Evolutionary conservation across 768 basidiomycete species (phyloP).

Genomic region (Myochromella boudieri): DNA sequence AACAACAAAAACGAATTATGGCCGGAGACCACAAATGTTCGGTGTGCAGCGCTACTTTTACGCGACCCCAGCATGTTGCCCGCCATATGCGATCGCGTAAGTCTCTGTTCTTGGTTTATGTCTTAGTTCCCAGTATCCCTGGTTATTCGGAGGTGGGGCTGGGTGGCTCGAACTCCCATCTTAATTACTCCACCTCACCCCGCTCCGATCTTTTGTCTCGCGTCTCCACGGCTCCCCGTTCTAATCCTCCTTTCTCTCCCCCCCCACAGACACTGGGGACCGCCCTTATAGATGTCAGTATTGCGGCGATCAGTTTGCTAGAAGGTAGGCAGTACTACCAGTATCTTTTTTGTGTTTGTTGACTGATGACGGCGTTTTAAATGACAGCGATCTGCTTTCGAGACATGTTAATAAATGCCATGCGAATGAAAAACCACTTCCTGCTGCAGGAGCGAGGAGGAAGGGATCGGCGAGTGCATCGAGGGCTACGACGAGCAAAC

Average conservation of each 20-base stretch:
- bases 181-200: slow-evolving; percentile 23
- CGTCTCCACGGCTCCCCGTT: slow-evolving; percentile 13
- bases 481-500: slow-evolving; percentile 76
- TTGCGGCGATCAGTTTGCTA: slow-evolving; percentile 88
- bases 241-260: slow-evolving; percentile 8
- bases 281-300: slow-evolving; percentile 86
- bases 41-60: slow-evolving; percentile 85
- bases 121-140: too few relatives aligned
- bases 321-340: slow-evolving; percentile 51
- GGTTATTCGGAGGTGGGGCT: too few relatives aligned
- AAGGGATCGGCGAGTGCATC: slow-evolving; percentile 68
- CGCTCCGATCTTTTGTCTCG: slow-evolving; percentile 9
- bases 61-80: slow-evolving; percentile 86
- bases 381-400: slow-evolving; percentile 73
- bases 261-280: slow-evolving; percentile 75
- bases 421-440: slow-evolving; percentile 63
- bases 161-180: slow-evolving; percentile 13
- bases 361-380: neutral
- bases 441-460: slow-evolving; percentile 45
- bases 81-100: slow-evolving; percentile 89
- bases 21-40: slow-evolving; percentile 86
- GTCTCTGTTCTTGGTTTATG: slow-evolving; percentile 36
- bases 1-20: slow-evolving; percentile 39
- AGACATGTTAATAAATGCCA: slow-evolving; percentile 89
- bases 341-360: neutral